phyloP scores from a whole-genome alignment of 352 stramenopile species.

The Phytopythium montanum region DNA sequence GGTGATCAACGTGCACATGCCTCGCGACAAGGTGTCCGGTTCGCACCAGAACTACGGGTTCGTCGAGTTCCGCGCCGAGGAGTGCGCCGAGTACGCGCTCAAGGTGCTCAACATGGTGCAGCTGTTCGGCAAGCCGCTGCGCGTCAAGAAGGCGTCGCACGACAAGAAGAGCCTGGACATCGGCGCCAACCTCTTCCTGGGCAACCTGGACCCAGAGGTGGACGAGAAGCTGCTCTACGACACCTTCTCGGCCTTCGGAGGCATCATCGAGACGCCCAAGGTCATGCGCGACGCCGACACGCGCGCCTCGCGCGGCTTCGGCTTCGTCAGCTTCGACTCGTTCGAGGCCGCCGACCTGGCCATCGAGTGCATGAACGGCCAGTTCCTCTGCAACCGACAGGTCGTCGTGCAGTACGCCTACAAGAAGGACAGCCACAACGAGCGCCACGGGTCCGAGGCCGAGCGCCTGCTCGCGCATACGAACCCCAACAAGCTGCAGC shows the following conservation, averaged over 20 bases:
- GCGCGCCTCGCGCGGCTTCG: slow-evolving; percentile 93
- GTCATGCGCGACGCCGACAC: slow-evolving; percentile 94
- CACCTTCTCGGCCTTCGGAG: slow-evolving; percentile 98
- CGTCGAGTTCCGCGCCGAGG: slow-evolving; percentile 97
- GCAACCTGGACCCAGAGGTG: slow-evolving; percentile 95
- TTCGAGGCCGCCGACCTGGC: slow-evolving; percentile 98
- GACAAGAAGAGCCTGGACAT: slow-evolving; percentile 97
- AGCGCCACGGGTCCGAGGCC: slow-evolving; percentile 90
- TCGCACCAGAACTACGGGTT: slow-evolving; percentile 97
- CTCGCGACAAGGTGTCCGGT: slow-evolving; percentile 97
- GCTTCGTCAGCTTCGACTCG: slow-evolving; percentile 96
- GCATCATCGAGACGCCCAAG: slow-evolving; percentile 95
- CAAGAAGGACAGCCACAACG: slow-evolving; percentile 95
- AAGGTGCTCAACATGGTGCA: slow-evolving; percentile 99
- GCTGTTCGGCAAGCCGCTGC: slow-evolving; percentile 95
- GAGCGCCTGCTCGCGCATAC: slow-evolving; percentile 82
- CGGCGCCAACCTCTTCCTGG: slow-evolving; percentile 99
- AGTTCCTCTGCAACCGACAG: slow-evolving; percentile 97
- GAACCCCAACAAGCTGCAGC: slow-evolving; percentile 80
- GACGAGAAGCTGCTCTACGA: slow-evolving; percentile 99
- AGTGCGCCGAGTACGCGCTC: slow-evolving; percentile 98
- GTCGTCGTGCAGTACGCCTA: slow-evolving; percentile 99
- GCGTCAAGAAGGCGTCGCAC: slow-evolving; percentile 95
- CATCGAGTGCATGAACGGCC: slow-evolving; percentile 99
- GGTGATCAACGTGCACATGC: slow-evolving; percentile 98